Evolutionary conservation across 345 rosid species (phyloP).

Genomic region (Brassica incana): DNA sequence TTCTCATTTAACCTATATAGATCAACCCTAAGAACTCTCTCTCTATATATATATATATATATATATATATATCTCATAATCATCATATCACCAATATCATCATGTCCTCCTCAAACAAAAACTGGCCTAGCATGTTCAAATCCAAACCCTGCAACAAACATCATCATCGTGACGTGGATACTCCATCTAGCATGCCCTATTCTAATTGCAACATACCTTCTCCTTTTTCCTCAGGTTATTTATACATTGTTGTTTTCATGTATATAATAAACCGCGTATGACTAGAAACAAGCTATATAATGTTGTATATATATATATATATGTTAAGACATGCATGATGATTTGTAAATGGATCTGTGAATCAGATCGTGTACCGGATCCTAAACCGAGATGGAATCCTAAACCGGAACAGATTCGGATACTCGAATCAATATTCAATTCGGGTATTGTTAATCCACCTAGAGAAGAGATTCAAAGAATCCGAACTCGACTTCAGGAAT

Average conservation of each 20-base stretch:
- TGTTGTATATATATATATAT: neutral
- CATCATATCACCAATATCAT: constrained; percentile 16
- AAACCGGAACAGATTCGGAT: constrained; percentile 94
- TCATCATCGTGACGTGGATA: constrained; percentile 51
- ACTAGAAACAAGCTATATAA: neutral
- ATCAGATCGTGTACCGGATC: constrained; percentile 79
- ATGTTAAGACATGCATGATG: constrained; percentile 29
- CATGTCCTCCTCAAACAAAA: constrained; percentile 95
- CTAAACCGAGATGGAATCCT: constrained; percentile 98
- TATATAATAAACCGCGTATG: neutral
- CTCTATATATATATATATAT: neutral
- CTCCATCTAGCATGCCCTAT: constrained; percentile 55
- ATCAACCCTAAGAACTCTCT: neutral
- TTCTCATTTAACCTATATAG: constrained; percentile 28
- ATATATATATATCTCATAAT: neutral
- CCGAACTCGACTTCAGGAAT: constrained; percentile 77
- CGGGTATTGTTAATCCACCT: constrained; percentile 92
- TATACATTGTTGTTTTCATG: neutral
- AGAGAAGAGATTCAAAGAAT: constrained; percentile 89
- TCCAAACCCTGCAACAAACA: constrained; percentile 81
- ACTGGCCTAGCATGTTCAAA: constrained; percentile 98
- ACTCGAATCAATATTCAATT: constrained; percentile 86
- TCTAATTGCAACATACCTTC: constrained; percentile 49
- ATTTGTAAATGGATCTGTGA: constrained; percentile 32
- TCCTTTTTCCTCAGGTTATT: constrained; percentile 59